A percentile compares a stretch with the other conserved stretches of the same genome.
Evolutionary conservation across 139 green algal genomes (phyloP).

Genomic region (Axilococcus clingmanii): DNA sequence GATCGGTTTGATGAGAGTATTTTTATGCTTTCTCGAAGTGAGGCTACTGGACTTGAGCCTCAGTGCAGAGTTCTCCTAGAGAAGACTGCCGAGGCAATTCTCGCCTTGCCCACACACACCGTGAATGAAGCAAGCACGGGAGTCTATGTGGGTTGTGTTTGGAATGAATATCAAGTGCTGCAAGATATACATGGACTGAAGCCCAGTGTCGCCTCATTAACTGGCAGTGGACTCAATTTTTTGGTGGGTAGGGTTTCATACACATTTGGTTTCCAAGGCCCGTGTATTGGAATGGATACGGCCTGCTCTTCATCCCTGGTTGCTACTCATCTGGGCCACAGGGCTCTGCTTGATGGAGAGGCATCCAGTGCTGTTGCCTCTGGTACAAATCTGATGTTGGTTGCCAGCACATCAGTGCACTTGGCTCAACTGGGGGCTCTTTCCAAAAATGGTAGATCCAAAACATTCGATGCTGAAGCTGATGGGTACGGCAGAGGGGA

Average conservation of each 20-base stretch:
- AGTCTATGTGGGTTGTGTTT: slow-evolving; percentile 37
- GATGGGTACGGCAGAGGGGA: slow-evolving; percentile 53
- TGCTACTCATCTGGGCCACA: slow-evolving; percentile 44
- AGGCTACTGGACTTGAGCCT: slow-evolving; percentile 52
- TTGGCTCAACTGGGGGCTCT: slow-evolving; percentile 22
- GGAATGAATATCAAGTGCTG: slow-evolving; percentile 56
- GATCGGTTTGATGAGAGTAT: slow-evolving; percentile 45
- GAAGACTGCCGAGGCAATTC: not conserved
- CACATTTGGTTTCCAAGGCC: slow-evolving; percentile 33
- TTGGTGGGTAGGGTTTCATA: slow-evolving; percentile 42
- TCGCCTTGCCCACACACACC: no score
- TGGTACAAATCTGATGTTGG: slow-evolving; percentile 29
- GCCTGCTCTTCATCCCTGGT: slow-evolving; percentile 86
- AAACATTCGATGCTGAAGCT: slow-evolving; percentile 37
- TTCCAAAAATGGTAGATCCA: slow-evolving; percentile 31
- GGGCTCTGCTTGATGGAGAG: slow-evolving; percentile 15
- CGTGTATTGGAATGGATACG: slow-evolving; percentile 47
- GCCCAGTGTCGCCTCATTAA: slow-evolving; percentile 45
- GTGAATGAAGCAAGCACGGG: no score
- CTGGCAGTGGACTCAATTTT: slow-evolving; percentile 57
- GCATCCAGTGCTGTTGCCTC: slow-evolving; percentile 11
- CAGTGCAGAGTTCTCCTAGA: slow-evolving; percentile 65
- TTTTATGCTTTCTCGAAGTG: slow-evolving; percentile 41
- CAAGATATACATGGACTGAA: slow-evolving; percentile 26
- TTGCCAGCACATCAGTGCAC: slow-evolving; percentile 19